phyloP scores from a whole-genome alignment of 2,329 filamentous ascomycete genomes.

The Sphaerulina populicola region DNA sequence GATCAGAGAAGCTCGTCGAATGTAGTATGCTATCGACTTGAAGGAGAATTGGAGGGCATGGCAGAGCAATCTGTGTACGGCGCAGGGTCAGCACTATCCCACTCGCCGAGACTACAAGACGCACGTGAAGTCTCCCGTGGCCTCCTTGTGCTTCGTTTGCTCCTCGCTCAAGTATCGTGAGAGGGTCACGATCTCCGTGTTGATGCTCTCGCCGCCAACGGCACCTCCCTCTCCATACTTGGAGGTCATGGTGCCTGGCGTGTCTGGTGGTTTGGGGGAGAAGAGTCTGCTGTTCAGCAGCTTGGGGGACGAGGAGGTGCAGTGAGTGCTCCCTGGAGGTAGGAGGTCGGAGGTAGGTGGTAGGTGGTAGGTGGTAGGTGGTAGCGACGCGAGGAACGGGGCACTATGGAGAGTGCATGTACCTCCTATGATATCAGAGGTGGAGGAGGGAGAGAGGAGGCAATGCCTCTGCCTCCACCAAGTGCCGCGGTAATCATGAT shows the following conservation, averaged over 20 bases:
- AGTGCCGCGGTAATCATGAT: constrained; percentile 17
- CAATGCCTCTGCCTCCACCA: constrained; percentile 15
- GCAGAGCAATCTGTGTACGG: constrained; percentile 65
- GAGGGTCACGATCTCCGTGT: constrained; percentile 91
- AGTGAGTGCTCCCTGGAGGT: background rate
- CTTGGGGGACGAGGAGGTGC: background rate
- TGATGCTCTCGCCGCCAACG: constrained; percentile 62
- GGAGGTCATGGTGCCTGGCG: background rate
- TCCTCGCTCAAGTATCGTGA: constrained; percentile 95
- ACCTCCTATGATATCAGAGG: constrained; percentile 23
- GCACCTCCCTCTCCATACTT: constrained; percentile 14
- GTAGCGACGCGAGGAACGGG: background rate
- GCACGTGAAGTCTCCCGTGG: constrained; percentile 97
- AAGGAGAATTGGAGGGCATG: constrained; percentile 98
- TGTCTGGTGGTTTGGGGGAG: background rate
- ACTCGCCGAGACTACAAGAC: constrained; percentile 30
- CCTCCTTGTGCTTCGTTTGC: constrained; percentile 84
- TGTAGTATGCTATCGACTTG: constrained; percentile 99
- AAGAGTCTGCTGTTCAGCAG: background rate
- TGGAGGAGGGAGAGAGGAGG: constrained; percentile 23
- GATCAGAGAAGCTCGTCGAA: constrained; percentile 87
- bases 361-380: too few species aligned
- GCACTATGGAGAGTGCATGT: background rate
- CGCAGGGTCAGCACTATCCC: constrained; percentile 15
- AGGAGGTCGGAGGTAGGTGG: too few species aligned